phyloP scores from a whole-genome alignment of 73 alveolate genomes.

The Paramecium pentaurelia region DNA sequence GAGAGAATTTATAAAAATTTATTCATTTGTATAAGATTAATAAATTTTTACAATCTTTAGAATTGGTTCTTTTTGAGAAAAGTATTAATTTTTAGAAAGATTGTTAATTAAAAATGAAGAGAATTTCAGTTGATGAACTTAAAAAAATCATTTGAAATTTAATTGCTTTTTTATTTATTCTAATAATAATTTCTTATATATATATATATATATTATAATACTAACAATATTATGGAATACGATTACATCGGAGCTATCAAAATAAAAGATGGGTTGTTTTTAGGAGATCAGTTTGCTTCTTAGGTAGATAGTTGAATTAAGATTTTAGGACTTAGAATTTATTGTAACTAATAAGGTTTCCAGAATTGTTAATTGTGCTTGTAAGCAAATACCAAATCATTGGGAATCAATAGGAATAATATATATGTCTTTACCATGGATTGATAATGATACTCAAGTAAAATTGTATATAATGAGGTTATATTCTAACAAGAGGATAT shows the following conservation, averaged over 20 bases:
- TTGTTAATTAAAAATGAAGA: neutral
- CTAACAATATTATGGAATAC: slow-evolving; percentile 49
- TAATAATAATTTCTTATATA: neutral
- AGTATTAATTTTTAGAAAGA: neutral
- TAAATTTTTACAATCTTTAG: neutral
- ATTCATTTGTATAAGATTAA: neutral
- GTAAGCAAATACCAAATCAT: slow-evolving; percentile 87
- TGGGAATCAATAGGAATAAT: slow-evolving; percentile 93
- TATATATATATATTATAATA: neutral
- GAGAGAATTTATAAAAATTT: neutral
- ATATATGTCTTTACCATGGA: slow-evolving; percentile 87
- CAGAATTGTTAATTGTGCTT: slow-evolving; percentile 91
- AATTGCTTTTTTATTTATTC: neutral
- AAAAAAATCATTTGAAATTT: neutral
- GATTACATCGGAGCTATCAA: slow-evolving; percentile 76
- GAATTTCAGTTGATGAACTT: neutral
- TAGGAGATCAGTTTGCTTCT: slow-evolving; percentile 76
- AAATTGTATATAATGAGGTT: neutral
- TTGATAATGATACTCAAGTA: slow-evolving; percentile 79
- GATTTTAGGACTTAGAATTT: slow-evolving; percentile 80
- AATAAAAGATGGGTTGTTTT: slow-evolving; percentile 75
- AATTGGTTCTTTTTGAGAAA: neutral
- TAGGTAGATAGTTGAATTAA: neutral
- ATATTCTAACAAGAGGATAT: slow-evolving; percentile 54
- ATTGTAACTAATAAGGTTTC: slow-evolving; percentile 90